These are phyloP conservation scores for Leptographium flavum DNA, from an alignment of 2,329 filamentous ascomycete genomes.

Conservation along the genomic window DNA sequence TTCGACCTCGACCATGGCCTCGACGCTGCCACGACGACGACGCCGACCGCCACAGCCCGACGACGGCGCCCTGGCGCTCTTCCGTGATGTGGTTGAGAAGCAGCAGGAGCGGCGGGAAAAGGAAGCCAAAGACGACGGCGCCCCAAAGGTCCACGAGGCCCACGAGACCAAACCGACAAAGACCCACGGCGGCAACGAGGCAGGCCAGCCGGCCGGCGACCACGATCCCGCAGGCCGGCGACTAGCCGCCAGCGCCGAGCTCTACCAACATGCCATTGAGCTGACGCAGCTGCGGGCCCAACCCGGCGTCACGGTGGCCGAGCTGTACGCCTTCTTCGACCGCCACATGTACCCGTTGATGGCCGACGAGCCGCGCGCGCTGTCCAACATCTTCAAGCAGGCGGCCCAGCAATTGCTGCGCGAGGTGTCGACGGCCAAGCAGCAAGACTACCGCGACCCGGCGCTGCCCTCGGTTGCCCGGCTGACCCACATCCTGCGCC, in stretches of 20 bases:
- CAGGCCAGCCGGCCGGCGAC: neutral
- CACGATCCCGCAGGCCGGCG: neutral
- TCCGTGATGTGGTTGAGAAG: slow-evolving; percentile 9
- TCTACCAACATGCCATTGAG: slow-evolving; percentile 16
- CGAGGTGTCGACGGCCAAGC: slow-evolving; percentile 19
- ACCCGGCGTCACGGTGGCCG: slow-evolving; percentile 8
- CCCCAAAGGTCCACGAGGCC: too few relatives aligned
- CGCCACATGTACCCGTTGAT: slow-evolving; percentile 18
- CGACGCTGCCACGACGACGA: neutral
- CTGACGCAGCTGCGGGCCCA: slow-evolving; percentile 16
- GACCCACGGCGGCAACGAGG: too few relatives aligned
- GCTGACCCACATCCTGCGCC: slow-evolving; percentile 22
- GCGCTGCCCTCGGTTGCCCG: slow-evolving; percentile 23
- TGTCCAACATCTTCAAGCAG: slow-evolving; percentile 19
- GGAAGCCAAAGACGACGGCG: too few relatives aligned
- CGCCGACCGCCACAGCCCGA: slow-evolving; percentile 1
- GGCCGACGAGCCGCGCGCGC: slow-evolving; percentile 9
- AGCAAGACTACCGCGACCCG: slow-evolving; percentile 15
- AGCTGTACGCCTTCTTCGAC: slow-evolving; percentile 20
- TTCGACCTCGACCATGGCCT: neutral
- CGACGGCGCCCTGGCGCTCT: slow-evolving; percentile 10
- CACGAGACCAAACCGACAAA: too few relatives aligned
- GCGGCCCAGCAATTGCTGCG: slow-evolving; percentile 17
- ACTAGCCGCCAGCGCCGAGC: slow-evolving; percentile 8
- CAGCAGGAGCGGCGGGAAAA: neutral